Percentiles rank a stretch among this genome's conserved stretches.
Conservation (phyloP, 345 rosid species). For the Kandelia obovata region DNA sequence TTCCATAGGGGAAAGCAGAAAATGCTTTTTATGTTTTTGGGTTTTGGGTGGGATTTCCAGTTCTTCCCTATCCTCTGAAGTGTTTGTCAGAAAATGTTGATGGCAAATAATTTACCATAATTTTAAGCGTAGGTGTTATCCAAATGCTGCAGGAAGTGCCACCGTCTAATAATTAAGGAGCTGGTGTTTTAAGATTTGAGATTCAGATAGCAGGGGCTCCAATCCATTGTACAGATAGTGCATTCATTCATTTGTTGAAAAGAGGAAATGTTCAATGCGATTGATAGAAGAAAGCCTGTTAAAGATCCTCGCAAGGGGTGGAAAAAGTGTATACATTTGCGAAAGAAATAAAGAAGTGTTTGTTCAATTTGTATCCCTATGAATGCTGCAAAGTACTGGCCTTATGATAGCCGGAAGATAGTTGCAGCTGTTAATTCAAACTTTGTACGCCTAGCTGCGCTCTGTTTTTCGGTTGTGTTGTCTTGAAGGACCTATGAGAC, state of each 20-base stretch:
- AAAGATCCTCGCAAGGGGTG: slow-evolving; percentile 10
- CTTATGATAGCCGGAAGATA: too few species aligned
- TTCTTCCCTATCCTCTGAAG: not conserved
- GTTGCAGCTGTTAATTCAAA: too few species aligned
- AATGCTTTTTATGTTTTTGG: not conserved
- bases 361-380: not conserved
- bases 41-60: not conserved
- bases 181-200: slow-evolving; percentile 19
- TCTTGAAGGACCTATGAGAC: too few species aligned
- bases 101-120: slow-evolving; percentile 17
- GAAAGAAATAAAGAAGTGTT: slow-evolving; percentile 14
- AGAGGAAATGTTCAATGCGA: slow-evolving; percentile 29
- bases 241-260: slow-evolving; percentile 60
- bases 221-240: slow-evolving; percentile 44
- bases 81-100: slow-evolving; percentile 17
- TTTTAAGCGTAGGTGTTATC: not conserved
- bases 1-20: slow-evolving; percentile 13
- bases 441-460: too few species aligned
- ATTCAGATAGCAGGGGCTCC: slow-evolving; percentile 26
- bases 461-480: too few species aligned
- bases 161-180: slow-evolving; percentile 29
- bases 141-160: slow-evolving; percentile 22
- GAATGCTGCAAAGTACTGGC: too few species aligned
- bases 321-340: slow-evolving; percentile 23
- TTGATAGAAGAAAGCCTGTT: slow-evolving; percentile 17